Evolutionary conservation across 2,329 filamentous ascomycete genomes (phyloP).

Genomic region (Curvularia sp.): DNA sequence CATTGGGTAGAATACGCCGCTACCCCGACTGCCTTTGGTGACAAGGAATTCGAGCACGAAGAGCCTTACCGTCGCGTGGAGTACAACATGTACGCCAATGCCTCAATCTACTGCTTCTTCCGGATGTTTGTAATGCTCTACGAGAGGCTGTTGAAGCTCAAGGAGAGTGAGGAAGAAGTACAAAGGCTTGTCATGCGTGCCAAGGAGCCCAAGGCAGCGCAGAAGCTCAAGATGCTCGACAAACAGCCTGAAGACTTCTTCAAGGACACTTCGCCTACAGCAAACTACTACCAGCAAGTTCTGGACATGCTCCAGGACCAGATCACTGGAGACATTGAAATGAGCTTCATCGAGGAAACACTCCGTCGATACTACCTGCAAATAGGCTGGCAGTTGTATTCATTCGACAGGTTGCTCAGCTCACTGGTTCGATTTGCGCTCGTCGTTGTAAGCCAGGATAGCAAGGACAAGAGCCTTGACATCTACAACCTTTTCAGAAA

Average conservation of each 20-base stretch:
- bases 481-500: slow-evolving; percentile 86
- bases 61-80: slow-evolving; percentile 80
- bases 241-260: slow-evolving; percentile 80
- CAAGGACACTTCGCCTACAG: slow-evolving; percentile 64
- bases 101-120: slow-evolving; percentile 93
- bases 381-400: slow-evolving; percentile 92
- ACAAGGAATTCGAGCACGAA: slow-evolving; percentile 72
- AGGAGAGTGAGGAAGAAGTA: slow-evolving; percentile 77
- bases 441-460: slow-evolving; percentile 82
- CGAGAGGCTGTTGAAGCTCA: slow-evolving; percentile 80
- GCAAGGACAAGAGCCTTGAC: slow-evolving; percentile 91
- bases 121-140: slow-evolving; percentile 92
- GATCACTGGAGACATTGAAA: slow-evolving; percentile 81
- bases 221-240: slow-evolving; percentile 82
- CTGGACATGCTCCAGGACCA: slow-evolving; percentile 86
- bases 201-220: slow-evolving; percentile 78
- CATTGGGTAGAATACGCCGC: slow-evolving; percentile 68
- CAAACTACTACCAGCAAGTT: slow-evolving; percentile 85
- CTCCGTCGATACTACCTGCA: slow-evolving; percentile 90
- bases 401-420: slow-evolving; percentile 85
- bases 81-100: slow-evolving; percentile 91
- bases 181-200: slow-evolving; percentile 75
- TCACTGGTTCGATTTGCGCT: slow-evolving; percentile 81
- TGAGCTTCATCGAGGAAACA: slow-evolving; percentile 84
- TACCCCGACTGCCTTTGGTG: slow-evolving; percentile 64